Conservation (phyloP, 345 rosid genomes). For the Citrus trifoliata region DNA sequence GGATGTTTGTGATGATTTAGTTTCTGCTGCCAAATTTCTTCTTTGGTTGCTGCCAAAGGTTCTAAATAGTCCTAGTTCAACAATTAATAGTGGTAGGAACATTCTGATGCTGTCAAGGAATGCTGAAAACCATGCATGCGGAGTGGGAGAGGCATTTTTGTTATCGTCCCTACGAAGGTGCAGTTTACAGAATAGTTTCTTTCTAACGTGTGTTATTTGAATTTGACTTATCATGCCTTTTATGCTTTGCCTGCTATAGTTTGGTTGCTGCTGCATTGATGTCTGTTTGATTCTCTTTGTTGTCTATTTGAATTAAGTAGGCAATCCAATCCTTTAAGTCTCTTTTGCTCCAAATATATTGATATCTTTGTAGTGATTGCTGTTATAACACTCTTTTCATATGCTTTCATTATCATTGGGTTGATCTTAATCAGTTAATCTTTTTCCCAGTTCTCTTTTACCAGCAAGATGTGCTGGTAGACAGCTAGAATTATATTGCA, state of each 20-base stretch:
- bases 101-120: slow-evolving; percentile 50
- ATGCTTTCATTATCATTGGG: not conserved
- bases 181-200: slow-evolving; percentile 7
- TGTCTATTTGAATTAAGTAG: not conserved
- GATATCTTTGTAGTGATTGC: not conserved
- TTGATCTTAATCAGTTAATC: not conserved
- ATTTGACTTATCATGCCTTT: not conserved
- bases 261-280: not conserved
- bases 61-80: slow-evolving; percentile 48
- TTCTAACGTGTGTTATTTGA: not conserved
- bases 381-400: not conserved
- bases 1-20: slow-evolving; percentile 75
- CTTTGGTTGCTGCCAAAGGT: slow-evolving; percentile 93
- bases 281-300: not conserved
- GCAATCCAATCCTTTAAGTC: not conserved
- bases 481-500: not conserved
- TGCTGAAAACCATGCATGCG: slow-evolving; percentile 64
- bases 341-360: not conserved
- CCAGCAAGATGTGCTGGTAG: not conserved
- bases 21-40: slow-evolving; percentile 70
- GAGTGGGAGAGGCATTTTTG: slow-evolving; percentile 78
- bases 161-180: slow-evolving; percentile 86
- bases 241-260: not conserved
- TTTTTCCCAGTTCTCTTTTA: not conserved
- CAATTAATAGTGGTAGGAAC: slow-evolving; percentile 76